Evolutionary conservation across 2,329 filamentous ascomycete genomes (phyloP), one percentile per base, ranked within the genome.

Genomic region (Catunica adiposa): DNA sequence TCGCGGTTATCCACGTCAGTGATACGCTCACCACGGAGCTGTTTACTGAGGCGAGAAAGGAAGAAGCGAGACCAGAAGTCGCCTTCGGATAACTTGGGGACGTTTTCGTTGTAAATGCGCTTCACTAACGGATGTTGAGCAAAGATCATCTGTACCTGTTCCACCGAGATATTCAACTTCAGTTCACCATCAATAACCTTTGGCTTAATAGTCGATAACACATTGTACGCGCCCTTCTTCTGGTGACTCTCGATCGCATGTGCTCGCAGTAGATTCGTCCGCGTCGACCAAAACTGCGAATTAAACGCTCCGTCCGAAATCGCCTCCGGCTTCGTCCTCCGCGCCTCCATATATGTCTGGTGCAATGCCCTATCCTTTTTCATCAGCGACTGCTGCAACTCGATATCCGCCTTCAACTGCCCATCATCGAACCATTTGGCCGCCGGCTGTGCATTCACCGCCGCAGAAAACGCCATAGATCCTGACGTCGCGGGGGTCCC

Each of bases 61-160:
- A 98, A 97, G 69, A 98, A 98, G 14, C 87, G 79, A 4, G 85
- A 85, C 89, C 90, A 98, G 66, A 98, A 98, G 52, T 87, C 81
- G 56, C 76, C 75, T 63, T 94, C 86, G 25, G 76, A 80, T 40
- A 94, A 69, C 58, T 84, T 86, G 3, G 87, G 89, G 0, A 96
- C 89, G 61, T 89, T 88, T 65, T 96, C 89, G 64, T 97, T 88
- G 68, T 96, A 97, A 5, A 94, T 86, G 20, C 82, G 80, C 66
- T 87, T 86, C 58, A 98, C 84, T 0, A 98, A 74, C 1, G 92
- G 89, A 67, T 98, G 90, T 66, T 97, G 92, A 59, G 79, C 82
- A 68, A 98, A 89, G 54, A 98, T 92, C 64, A 94, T 79, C 64
- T 89, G 84, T 53, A 97, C 87, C 68, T 97, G 89, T 68, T 96